These are phyloP conservation scores for Sclerotinia nivalis DNA, from an alignment of 2,329 filamentous ascomycete genomes.

Conservation along the genomic window DNA sequence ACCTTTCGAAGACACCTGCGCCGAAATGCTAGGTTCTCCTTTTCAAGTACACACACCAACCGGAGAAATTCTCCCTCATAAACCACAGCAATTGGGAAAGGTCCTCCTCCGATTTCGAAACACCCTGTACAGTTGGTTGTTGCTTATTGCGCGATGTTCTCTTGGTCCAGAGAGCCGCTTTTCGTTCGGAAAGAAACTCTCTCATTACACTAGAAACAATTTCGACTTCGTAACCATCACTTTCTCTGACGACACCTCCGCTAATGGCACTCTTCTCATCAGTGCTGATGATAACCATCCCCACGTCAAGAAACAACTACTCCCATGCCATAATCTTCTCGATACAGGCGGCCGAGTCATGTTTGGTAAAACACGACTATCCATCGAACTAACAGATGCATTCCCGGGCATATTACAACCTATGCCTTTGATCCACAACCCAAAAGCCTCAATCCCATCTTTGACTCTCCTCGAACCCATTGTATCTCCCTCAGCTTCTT, in stretches of 20 bases:
- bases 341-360: slow-evolving; percentile 45
- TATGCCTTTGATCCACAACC: background rate
- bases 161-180: slow-evolving; percentile 47
- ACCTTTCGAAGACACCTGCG: slow-evolving; percentile 45
- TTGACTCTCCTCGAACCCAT: slow-evolving; percentile 3
- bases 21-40: background rate
- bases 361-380: slow-evolving; percentile 45
- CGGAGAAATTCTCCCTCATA: background rate
- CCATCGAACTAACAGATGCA: slow-evolving; percentile 29
- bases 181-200: slow-evolving; percentile 11
- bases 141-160: slow-evolving; percentile 46
- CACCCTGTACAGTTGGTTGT: slow-evolving; percentile 9
- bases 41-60: background rate
- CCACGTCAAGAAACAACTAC: slow-evolving; percentile 14
- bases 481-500: too few species aligned
- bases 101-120: background rate
- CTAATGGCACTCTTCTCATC: slow-evolving; percentile 16
- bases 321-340: slow-evolving; percentile 41
- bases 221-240: slow-evolving; percentile 31
- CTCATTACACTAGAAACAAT: background rate
- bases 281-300: background rate
- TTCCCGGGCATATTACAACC: slow-evolving; percentile 22
- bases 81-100: background rate
- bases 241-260: slow-evolving; percentile 41
- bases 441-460: background rate